Evolutionary conservation across 2,329 filamentous ascomycete genomes (phyloP).

Genomic region (Leptographium lundbergii): DNA sequence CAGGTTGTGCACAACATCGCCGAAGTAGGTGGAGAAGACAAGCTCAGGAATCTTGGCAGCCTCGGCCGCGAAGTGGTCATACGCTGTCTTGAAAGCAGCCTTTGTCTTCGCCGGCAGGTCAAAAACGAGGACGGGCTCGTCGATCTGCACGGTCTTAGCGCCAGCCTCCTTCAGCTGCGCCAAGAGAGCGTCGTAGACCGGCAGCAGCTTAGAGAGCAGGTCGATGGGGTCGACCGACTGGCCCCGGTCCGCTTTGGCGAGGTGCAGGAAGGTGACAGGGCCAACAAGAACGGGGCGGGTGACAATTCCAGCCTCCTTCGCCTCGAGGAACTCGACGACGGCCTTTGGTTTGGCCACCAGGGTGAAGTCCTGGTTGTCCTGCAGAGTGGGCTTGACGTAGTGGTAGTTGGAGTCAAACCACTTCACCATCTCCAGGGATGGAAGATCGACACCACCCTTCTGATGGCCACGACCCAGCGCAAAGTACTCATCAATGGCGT

Average conservation of each 20-base stretch:
- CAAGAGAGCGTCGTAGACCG: slow-evolving; percentile 88
- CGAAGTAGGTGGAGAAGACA: slow-evolving; percentile 94
- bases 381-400: slow-evolving; percentile 98
- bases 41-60: slow-evolving; percentile 76
- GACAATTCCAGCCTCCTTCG: slow-evolving; percentile 87
- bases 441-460: slow-evolving; percentile 86
- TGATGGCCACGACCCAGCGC: slow-evolving; percentile 99
- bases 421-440: slow-evolving; percentile 97
- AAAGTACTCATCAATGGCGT: slow-evolving; percentile 93
- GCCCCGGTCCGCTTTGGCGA: slow-evolving; percentile 95
- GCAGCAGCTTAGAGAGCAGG: slow-evolving; percentile 83
- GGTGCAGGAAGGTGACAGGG: slow-evolving; percentile 92
- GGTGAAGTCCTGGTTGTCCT: slow-evolving; percentile 94
- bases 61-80: slow-evolving; percentile 71
- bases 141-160: slow-evolving; percentile 94
- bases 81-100: slow-evolving; percentile 94
- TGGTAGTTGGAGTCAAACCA: slow-evolving; percentile 99
- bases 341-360: slow-evolving; percentile 83
- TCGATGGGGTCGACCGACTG: slow-evolving; percentile 88
- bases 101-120: slow-evolving; percentile 84
- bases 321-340: slow-evolving; percentile 86
- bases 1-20: slow-evolving; percentile 98
- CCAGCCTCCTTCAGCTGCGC: slow-evolving; percentile 89
- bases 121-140: slow-evolving; percentile 93
- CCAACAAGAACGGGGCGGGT: slow-evolving; percentile 93